Base-by-base conservation (phyloP, 2,329 filamentous ascomycete species). In the Penicillium fuscoglaucum region DNA sequence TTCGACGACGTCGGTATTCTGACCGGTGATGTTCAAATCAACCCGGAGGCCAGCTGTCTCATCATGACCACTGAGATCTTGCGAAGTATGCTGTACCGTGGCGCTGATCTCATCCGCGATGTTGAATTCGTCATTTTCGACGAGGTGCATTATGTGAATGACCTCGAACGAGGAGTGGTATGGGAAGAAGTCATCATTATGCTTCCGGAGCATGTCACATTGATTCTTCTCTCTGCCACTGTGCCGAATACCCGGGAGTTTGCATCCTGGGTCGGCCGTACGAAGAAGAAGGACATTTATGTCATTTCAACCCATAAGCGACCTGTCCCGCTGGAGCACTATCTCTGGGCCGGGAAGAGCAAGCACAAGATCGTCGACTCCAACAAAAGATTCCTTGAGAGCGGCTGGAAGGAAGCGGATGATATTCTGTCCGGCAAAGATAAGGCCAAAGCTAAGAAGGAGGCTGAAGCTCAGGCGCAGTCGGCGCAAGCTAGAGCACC, bases 151-250 rank as follows among this genome's bases (percentile, higher is more conserved):
- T 99, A 99, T 72, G 93, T 99, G 64, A 99, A 98, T 71, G 95
- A 99, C 73, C 84, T 90, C 28, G 95, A 98, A 74, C 86, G 95
- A 76, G 95, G 95, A 70, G 95, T 99, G 6, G 95, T 99, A 0
- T 99, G 95, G 95, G 95, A 99, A 76, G 95, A 99, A 76, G 95
- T 99, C 68, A 99, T 99, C 70, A 99, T 99, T 70, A 98, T 99
- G 95, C 83, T 99, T 55, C 95, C 95, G 0, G 93, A 96, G 72
- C 95, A 99, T 76, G 91, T 99, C 40, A 96, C 95, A 2, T 83
- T 99, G 24, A 99, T 99, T 66, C 80, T 98, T 2, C 83, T 99
- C 3, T 99, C 95, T 5, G 95, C 95, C 0, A 99, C 95, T 0
- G 95, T 99, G 0, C 95, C 95, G 1, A 99, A 99, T 72, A 98